Percentiles rank a stretch among this genome's conserved stretches.
Evolutionary conservation across 1,139 yeast genomes (phyloP).

Genomic region (Debaryomycetaceae sp.): DNA sequence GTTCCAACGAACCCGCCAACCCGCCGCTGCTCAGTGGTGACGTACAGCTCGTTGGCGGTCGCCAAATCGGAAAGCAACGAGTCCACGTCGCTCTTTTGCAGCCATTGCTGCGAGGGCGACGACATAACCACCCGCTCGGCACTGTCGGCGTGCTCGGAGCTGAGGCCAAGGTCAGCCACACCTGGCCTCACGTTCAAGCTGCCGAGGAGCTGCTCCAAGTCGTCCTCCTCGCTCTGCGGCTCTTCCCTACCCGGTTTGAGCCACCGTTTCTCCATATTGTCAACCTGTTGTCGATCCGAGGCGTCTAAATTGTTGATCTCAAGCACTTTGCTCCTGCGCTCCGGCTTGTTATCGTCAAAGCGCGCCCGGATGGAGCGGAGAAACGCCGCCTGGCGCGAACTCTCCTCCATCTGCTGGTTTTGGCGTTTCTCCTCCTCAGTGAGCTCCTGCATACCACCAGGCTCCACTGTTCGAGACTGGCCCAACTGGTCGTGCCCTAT

Average conservation of each 20-base stretch:
- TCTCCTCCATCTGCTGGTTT: conserved; percentile 20
- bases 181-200: conserved; percentile 4
- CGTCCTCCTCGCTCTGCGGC: conserved; percentile 9
- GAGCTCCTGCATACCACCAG: conserved; percentile 16
- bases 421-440: conserved; percentile 26
- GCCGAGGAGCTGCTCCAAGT: conserved; percentile 16
- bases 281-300: conserved; percentile 21
- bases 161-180: background rate
- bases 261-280: conserved; percentile 24
- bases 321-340: conserved; percentile 19
- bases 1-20: no score
- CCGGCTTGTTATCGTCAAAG: conserved; percentile 17
- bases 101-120: conserved; percentile 4
- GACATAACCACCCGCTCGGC: conserved; percentile 2
- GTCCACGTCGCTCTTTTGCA: conserved; percentile 7
- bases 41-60: conserved; percentile 1
- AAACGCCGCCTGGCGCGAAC: conserved; percentile 24
- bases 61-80: conserved; percentile 2
- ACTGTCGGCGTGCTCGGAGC: background rate
- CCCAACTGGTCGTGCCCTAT: conserved; percentile 26
- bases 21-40: background rate
- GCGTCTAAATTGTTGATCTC: conserved; percentile 34
- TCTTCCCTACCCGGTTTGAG: conserved; percentile 6
- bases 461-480: conserved; percentile 1
- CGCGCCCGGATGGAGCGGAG: conserved; percentile 26